Evolutionary conservation across 1,284 basidiomycete genomes (phyloP), one percentile per base, ranked within the genome.

Genomic region (Vanrija sp.): DNA sequence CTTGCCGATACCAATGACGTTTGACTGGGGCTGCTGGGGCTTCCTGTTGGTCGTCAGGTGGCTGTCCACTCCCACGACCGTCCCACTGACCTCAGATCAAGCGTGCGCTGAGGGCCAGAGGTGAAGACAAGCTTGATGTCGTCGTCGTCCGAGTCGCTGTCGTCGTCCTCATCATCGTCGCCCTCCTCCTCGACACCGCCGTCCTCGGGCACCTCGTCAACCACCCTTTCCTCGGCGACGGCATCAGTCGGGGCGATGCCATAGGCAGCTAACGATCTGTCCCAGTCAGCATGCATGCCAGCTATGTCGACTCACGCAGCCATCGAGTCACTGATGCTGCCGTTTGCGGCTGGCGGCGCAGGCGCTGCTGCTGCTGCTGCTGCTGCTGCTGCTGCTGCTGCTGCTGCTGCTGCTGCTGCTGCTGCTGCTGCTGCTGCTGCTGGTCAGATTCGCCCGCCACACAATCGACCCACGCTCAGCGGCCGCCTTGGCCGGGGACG

Each of bases 61-160:
- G 18, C 12, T 15, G 25, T 23, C 8, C 10, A 19, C 21, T 44
- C 38, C 12, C 16, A 50, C 23, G 5, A 25, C 5, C n/a, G 25
- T 40, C 38, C 1, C 8, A 58, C 69, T 52, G 18, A 73, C 74
- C 75, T 65, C 49, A 74, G 28, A 38, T 55, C 54, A 26, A 55
- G 47, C 10, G 61, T 61, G 12, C 74, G 54, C 28, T 65, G 57
- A 48, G 64, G 58, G 28, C 63, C 52, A 26, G 63, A 58, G 18
- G 67, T 72, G 46, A 78, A 72, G 43, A 77, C 76, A 48, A 78
- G 68, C 65, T 76, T 72, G 52, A 75, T 62, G 57, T 71, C 73
- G 49, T 74, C 72, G 49, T 75, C 76, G 29, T 78, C 76, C 16
- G 69, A 69, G 47, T 78, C 77, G n/a, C 69, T 69, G 18, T 76